phyloP scores from a whole-genome alignment of 345 rosid species.

The Rhodamnia rubescens region DNA sequence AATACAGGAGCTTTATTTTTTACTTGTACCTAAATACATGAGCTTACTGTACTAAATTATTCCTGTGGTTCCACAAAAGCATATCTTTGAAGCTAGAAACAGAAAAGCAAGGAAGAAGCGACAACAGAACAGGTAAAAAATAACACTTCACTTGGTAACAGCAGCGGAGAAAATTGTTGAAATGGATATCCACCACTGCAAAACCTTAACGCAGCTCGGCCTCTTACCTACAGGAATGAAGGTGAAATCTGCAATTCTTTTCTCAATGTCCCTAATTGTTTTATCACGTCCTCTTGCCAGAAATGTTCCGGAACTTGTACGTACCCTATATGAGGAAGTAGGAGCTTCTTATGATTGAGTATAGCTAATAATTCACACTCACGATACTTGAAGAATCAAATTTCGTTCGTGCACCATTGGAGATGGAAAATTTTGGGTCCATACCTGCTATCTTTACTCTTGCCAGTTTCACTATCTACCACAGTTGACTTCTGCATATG shows the following conservation, averaged over 20 bases:
- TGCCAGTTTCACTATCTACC: slow-evolving; percentile 78
- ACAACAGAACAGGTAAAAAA: not conserved
- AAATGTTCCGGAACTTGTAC: slow-evolving; percentile 91
- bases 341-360: not conserved
- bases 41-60: not conserved
- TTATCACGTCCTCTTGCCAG: slow-evolving; percentile 74
- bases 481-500: slow-evolving; percentile 81
- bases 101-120: not conserved
- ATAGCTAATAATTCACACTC: not conserved
- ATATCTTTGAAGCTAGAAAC: not conserved
- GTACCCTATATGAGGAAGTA: slow-evolving; percentile 41
- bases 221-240: slow-evolving; percentile 78
- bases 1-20: not conserved
- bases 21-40: not conserved
- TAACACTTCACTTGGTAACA: not conserved
- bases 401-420: not conserved
- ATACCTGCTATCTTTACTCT: slow-evolving; percentile 92
- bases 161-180: not conserved
- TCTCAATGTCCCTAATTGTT: slow-evolving; percentile 64
- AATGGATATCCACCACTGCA: not conserved
- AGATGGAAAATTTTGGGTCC: not conserved
- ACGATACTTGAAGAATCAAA: not conserved
- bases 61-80: not conserved
- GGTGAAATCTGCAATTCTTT: slow-evolving; percentile 78
- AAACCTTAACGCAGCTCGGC: not conserved